phyloP scores from a whole-genome alignment of 1,284 basidiomycete species.

The Naganishia albida region DNA sequence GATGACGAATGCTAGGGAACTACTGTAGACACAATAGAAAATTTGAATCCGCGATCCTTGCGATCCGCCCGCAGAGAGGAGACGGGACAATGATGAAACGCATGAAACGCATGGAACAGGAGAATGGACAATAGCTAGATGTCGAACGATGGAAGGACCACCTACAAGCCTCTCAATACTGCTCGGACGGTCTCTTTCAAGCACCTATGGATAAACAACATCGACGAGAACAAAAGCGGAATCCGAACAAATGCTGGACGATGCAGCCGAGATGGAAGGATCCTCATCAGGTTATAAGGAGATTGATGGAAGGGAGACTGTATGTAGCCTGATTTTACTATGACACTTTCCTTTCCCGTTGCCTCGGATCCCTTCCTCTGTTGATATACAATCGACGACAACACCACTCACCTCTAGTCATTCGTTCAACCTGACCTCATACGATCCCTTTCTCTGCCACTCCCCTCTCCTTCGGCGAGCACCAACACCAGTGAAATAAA shows the following conservation, averaged over 20 bases:
- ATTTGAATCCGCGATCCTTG: no score
- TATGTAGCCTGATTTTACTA: conserved; percentile 13
- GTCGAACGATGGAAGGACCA: no score
- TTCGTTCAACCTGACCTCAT: conserved; percentile 35
- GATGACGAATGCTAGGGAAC: no score
- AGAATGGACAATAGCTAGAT: not conserved
- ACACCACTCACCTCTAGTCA: conserved; percentile 32
- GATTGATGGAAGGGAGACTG: not conserved
- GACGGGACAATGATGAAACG: no score
- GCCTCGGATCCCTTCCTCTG: conserved; percentile 12
- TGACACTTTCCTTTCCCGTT: conserved; percentile 9
- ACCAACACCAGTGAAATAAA: no score
- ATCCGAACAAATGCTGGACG: not conserved
- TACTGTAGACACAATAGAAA: no score
- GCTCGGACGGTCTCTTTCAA: no score
- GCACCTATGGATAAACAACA: no score
- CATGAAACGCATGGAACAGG: no score
- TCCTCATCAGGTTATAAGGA: not conserved
- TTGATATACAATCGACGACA: not conserved
- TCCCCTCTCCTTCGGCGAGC: not conserved
- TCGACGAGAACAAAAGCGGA: not conserved
- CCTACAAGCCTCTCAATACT: not conserved
- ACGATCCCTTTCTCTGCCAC: conserved; percentile 5
- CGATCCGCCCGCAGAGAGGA: no score
- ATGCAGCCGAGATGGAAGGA: not conserved